A percentile compares a stretch with the other conserved stretches of the same genome.
phyloP scores from a whole-genome alignment of 139 green algal species.

The Parachlorella kessleri region DNA sequence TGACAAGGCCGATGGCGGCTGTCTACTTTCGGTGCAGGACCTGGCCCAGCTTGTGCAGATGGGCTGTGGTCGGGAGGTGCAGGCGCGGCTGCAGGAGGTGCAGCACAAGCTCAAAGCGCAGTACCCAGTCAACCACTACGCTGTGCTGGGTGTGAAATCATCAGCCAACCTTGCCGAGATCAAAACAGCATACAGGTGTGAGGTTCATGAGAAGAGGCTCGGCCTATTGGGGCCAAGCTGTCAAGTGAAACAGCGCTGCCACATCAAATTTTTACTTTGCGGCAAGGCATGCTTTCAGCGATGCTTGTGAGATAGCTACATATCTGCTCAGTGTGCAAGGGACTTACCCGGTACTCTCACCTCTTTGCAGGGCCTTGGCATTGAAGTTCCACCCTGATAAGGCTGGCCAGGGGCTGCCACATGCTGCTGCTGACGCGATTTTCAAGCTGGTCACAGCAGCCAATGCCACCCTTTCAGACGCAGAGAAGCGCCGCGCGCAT shows the following conservation, averaged over 20 bases:
- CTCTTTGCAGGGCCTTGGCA: constrained; percentile 45
- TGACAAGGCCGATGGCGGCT: no score
- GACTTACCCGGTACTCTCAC: no score
- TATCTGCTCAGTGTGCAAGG: no score
- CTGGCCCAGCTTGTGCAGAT: constrained; percentile 3
- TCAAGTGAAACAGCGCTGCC: no score
- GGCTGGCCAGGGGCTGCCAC: not conserved
- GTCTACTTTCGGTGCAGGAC: no score
- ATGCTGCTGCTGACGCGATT: not conserved
- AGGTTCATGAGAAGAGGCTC: not conserved
- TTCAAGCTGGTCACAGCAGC: constrained; percentile 22
- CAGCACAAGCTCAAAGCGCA: not conserved
- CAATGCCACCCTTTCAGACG: not conserved
- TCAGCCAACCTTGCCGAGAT: constrained; percentile 60
- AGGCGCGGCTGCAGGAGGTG: constrained; percentile 4
- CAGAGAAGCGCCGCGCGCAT: constrained; percentile 9
- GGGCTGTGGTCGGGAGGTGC: constrained; percentile 23
- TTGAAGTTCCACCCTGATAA: constrained; percentile 83
- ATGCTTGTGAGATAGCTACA: no score
- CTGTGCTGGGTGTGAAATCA: constrained; percentile 31
- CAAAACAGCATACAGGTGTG: constrained; percentile 79
- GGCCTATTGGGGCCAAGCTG: no score
- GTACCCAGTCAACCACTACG: constrained; percentile 13
- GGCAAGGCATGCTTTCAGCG: no score
- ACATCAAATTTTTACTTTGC: no score